Base-by-base conservation (phyloP, 345 rosid genomes). In the Noccaea bulbosa region DNA sequence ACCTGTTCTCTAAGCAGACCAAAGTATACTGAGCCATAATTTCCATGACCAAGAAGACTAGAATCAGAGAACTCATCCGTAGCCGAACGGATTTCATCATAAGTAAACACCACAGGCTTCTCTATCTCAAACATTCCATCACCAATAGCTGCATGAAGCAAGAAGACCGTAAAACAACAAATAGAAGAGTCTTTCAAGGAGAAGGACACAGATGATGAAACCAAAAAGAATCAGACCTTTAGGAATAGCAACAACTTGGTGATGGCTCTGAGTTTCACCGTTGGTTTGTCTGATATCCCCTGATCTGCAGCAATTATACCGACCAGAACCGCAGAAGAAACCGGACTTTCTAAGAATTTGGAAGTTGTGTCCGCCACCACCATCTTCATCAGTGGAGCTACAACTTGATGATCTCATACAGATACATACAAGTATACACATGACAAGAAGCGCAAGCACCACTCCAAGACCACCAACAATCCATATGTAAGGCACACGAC, bases 11-110 rank as follows among this genome's bases (percentile, higher is more conserved):
- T 88, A 56, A 93, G 83, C 72, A 78, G 65, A 68, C 94, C 97
- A 74, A 80, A 85, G 76, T 89, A 87, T 11, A 91, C 97, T 44
- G 98, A 91, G 68, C 98, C 97, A 79, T 88, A 93, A 20, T 85
- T 86, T 70, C 98, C 98, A 74, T 84, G 98, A 35, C 96, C 98
- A 77, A 91, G 90, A 79, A 93, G 96, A 74, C 74, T 86, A 54
- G 92, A 77, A 69, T 91, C 97, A 3, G 94, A 83, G 62, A 93
- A 93, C 61, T 86, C 94, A 81, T 88, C 94, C 3, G 96, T 85
- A 7, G 98, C 80, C 10, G 38, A 76, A 40, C 74, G 73, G 46
- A 93, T 82, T 37, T 93, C 97, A 70, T 90, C 97, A 60, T 81
- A 90, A 8, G 82, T 78, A 77, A 93, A 93, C 65, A 88, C 88